phyloP scores from a whole-genome alignment of 768 basidiomycete species.

The Boletales sp. region DNA sequence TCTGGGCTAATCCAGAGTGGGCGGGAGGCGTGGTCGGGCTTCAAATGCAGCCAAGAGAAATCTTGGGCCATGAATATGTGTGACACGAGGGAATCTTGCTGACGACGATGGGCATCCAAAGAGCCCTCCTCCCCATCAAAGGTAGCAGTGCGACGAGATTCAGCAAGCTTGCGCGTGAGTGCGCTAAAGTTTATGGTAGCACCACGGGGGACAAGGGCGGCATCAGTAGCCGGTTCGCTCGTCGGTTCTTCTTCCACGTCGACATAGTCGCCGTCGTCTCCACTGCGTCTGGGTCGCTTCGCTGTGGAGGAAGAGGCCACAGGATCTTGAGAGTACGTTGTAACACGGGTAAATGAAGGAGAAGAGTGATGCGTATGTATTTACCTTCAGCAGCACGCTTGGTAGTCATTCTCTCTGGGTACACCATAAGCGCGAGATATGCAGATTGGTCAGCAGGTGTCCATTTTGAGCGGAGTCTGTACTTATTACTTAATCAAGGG shows the following conservation, averaged over 20 bases:
- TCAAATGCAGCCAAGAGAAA: slow-evolving; percentile 83
- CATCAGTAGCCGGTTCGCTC: slow-evolving; percentile 30
- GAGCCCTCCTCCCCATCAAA: slow-evolving; percentile 44
- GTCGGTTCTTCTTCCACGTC: slow-evolving; percentile 55
- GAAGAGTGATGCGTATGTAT: neutral
- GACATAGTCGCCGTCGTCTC: slow-evolving; percentile 54
- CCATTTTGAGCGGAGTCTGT: slow-evolving; percentile 34
- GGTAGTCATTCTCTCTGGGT: slow-evolving; percentile 28
- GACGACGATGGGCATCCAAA: slow-evolving; percentile 62
- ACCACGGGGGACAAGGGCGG: slow-evolving; percentile 55
- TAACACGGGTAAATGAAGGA: neutral
- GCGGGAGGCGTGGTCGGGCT: slow-evolving; percentile 86
- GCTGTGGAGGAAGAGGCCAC: slow-evolving; percentile 24
- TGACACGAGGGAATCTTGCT: slow-evolving; percentile 74
- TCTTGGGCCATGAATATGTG: slow-evolving; percentile 84
- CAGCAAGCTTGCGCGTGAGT: slow-evolving; percentile 72
- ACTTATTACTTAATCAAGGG: slow-evolving; percentile 15
- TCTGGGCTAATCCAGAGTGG: slow-evolving; percentile 97
- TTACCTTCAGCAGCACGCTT: slow-evolving; percentile 42
- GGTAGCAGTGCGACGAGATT: slow-evolving; percentile 46
- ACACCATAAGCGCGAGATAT: neutral
- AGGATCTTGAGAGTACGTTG: slow-evolving; percentile 13
- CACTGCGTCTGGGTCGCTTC: slow-evolving; percentile 42
- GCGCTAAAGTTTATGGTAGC: slow-evolving; percentile 89
- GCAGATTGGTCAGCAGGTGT: slow-evolving; percentile 24